Evolutionary conservation across 1,284 basidiomycete genomes (phyloP).

Genomic region (Cystobasidium sp.): DNA sequence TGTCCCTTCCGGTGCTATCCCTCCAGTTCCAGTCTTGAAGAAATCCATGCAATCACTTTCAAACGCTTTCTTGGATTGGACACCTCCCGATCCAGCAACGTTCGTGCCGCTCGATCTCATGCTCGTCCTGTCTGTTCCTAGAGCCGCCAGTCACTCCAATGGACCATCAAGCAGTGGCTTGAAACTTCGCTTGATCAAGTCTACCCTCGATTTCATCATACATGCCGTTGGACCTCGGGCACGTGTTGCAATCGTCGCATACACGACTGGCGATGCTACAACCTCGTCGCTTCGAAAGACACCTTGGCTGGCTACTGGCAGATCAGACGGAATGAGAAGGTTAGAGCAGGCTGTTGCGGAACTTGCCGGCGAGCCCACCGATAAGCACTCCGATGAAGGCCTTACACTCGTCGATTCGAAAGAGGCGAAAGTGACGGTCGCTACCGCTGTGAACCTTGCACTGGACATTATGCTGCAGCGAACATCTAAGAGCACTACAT

Average conservation of each 20-base stretch:
- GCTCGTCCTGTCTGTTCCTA: conserved; percentile 84
- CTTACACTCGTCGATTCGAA: conserved; percentile 75
- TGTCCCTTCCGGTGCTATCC: conserved; percentile 25
- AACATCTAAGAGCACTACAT: conserved; percentile 83
- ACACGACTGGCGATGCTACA: conserved; percentile 72
- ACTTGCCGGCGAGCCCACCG: conserved; percentile 60
- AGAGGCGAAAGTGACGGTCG: conserved; percentile 93
- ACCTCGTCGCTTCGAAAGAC: conserved; percentile 81
- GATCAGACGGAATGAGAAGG: conserved; percentile 69
- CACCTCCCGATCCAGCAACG: conserved; percentile 41
- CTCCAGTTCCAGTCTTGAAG: conserved; percentile 32
- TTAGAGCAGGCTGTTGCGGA: conserved; percentile 77
- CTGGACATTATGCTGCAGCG: conserved; percentile 92
- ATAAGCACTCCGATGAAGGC: conserved; percentile 63
- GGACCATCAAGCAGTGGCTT: conserved; percentile 77
- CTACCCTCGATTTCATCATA: conserved; percentile 80
- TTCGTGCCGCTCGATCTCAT: conserved; percentile 83
- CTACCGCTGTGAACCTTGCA: conserved; percentile 83
- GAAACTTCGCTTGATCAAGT: conserved; percentile 81
- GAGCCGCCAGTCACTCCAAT: conserved; percentile 62
- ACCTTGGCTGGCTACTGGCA: conserved; percentile 78
- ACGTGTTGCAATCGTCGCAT: conserved; percentile 82
- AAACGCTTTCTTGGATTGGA: conserved; percentile 13
- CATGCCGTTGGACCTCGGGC: conserved; percentile 75
- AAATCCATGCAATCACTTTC: conserved; percentile 59